Evolutionary conservation across 2,329 filamentous ascomycete species (phyloP), one percentile per base, ranked within the genome.

Genomic region (Helminthosporium solani): DNA sequence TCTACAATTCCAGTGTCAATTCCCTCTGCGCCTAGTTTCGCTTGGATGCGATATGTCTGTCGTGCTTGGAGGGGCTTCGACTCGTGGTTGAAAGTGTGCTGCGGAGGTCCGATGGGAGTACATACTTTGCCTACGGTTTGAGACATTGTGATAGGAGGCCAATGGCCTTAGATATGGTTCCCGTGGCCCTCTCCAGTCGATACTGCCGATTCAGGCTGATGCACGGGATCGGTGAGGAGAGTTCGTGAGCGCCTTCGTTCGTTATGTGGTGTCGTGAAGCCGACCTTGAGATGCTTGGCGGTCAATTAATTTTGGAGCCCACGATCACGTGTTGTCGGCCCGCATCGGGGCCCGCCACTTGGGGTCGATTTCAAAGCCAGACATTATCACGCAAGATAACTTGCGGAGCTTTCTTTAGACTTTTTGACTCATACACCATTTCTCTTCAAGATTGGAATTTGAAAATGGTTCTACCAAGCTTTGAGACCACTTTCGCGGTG

Each of bases 401-500:
- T 37, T 40, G 8, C 16, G 31, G 31, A 31, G 28, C 14, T 6
- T 12, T 42, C 46, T 52, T 45, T 48, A n/a, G 46, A 44, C 47
- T 25, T 44, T 39, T 43, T 50, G 46, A 46, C 41, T 41, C 40
- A 46, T 42, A 31, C 36, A 44, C 27, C 43, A 21, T 33, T 28
- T 33, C 27, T 41, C 40, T 42, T 30, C 30, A n/a, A 38, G 15
- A 7, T 28, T 4, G 27, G 2, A 20, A 21, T 18, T 33, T 39
- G 30, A 58, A 39, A 12, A 69, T 68, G 66, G 61, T 61, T 12
- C 58, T 68, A 19, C 65, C 65, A 7, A 47, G 56, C 12, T 69
- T 69, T 31, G 66, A 97, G 87, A 95, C 92, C 50, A 86, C 92
- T 55, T 97, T 97, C 72, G 90, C 92, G 54, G 94, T 97, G 59